Conservation (phyloP, 192 early-diverging fungal species). For the Mortierella alpina region DNA sequence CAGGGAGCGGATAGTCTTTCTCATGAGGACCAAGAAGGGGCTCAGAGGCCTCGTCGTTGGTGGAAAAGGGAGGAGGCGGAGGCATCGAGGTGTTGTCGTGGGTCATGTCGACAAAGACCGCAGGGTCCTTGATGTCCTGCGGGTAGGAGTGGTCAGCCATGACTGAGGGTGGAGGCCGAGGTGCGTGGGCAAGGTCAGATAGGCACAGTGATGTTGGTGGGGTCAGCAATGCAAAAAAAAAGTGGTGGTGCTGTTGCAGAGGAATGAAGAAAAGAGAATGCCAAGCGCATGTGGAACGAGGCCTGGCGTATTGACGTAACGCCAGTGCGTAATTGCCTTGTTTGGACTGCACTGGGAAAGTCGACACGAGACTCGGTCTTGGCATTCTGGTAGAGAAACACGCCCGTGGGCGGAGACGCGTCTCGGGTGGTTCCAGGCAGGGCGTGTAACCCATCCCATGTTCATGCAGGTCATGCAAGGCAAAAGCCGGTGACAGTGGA, state of each 20-base stretch:
- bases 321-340: not conserved
- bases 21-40: conserved; percentile 6
- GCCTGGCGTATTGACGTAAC: too few relatives aligned
- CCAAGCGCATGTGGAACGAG: not conserved
- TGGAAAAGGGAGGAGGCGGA: conserved; percentile 24
- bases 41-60: not conserved
- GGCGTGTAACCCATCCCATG: too few relatives aligned
- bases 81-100: not conserved
- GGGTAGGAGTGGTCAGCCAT: conserved; percentile 33
- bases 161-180: not conserved
- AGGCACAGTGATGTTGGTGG: not conserved
- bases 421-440: too few relatives aligned
- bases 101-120: conserved; percentile 29
- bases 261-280: not conserved
- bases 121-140: conserved; percentile 27
- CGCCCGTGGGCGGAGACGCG: too few relatives aligned
- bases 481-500: too few relatives aligned
- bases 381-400: too few relatives aligned
- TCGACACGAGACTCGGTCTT: too few relatives aligned
- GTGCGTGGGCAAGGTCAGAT: not conserved
- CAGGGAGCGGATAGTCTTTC: not conserved
- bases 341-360: not conserved
- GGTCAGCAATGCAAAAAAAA: not conserved
- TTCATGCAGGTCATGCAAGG: too few relatives aligned
- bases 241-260: not conserved